These are phyloP conservation scores for Colletotrichum spinosum DNA, from an alignment of 2,329 filamentous ascomycete species.

Conservation along the genomic window DNA sequence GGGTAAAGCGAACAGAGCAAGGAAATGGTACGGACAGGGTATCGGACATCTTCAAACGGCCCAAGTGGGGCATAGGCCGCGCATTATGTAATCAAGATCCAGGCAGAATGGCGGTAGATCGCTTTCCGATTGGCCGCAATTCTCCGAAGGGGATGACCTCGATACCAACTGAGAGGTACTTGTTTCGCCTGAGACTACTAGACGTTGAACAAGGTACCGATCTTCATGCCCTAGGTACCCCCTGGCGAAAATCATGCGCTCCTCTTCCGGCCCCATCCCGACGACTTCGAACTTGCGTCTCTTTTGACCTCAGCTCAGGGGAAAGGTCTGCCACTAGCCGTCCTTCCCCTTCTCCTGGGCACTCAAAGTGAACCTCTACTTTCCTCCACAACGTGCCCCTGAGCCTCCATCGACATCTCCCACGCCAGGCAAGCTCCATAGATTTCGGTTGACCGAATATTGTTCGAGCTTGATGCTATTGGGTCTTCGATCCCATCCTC, in stretches of 20 bases:
- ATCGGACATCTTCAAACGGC: constrained; percentile 24
- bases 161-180: constrained; percentile 13
- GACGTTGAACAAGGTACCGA: background rate
- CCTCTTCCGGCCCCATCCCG: constrained; percentile 21
- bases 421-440: constrained; percentile 8
- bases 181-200: too few species aligned
- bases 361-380: constrained; percentile 37
- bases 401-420: constrained; percentile 29
- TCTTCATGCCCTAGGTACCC: background rate
- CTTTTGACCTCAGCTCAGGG: too few species aligned
- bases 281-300: background rate
- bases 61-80: constrained; percentile 28
- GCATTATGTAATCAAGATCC: constrained; percentile 22
- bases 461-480: constrained; percentile 22
- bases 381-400: constrained; percentile 32
- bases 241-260: constrained; percentile 34
- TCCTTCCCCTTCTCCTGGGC: constrained; percentile 33
- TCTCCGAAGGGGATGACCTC: constrained; percentile 15
- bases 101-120: background rate
- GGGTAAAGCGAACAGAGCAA: background rate
- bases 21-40: background rate
- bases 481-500: constrained; percentile 17
- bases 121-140: constrained; percentile 24
- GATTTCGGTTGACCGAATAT: background rate
- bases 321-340: background rate